Evolutionary conservation across 495 filamentous ascomycete genomes (phyloP), one percentile per base, ranked within the genome.

Genomic region (Penicillium cinerascens): DNA sequence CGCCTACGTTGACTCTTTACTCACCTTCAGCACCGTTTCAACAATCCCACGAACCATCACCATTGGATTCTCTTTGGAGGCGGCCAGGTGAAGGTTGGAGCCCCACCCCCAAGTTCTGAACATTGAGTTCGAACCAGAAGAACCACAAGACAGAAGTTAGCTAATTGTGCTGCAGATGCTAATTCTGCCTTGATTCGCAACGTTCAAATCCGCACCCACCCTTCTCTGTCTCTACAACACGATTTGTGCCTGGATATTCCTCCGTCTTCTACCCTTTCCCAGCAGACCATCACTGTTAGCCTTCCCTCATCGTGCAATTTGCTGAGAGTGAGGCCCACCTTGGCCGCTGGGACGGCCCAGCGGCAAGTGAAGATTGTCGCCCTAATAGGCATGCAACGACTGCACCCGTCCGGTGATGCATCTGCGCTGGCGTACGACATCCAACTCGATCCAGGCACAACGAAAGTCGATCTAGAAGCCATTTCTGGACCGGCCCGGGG

Each of bases 201-300:
- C 44, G 65, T 91, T 37, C 73, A 79, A 21, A 65, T 95, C n/a
- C 65, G 71, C 35, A 84, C 86, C 3, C 86, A 89, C 65, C 81
- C 84, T 3, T 75, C 75, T 1, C 71, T 90, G 25, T 80, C 77
- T 20, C 63, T 82, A 15, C 71, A 78, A 22, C 67, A 69, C 4
- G 71, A 60, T 39, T 80, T 86, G 64, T 68, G 71, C 22, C 62
- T 86, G 26, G 73, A 82, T 38, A 68, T 92, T 39, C 75, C 79
- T 0, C 80, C 89, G 3, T 81, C 84, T 42, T 58, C 79, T 1
- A 82, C 72, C 25, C 61, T 82, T 47, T 73, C 79, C 15, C 85
- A 89, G 48, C 86, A 91, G 52, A 86, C 82, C 17, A 64, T 89
- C 41, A 84, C 86, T 6, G 64, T 90, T 21, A 82, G 80, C 40